phyloP scores from a whole-genome alignment of 208 protist species.

The Acanthamoeba sp. region DNA sequence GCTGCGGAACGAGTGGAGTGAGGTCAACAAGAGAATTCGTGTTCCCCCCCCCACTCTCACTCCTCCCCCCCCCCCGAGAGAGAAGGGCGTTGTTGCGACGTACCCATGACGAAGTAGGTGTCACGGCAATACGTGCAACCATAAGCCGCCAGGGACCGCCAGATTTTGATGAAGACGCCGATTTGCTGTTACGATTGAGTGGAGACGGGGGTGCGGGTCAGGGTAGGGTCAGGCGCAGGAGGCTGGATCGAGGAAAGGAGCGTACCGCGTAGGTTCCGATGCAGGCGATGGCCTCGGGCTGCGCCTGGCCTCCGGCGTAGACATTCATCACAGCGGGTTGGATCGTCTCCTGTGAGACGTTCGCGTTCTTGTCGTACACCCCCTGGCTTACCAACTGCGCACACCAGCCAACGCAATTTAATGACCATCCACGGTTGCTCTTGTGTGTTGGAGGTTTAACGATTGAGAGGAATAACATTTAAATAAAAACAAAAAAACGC shows the following conservation, averaged over 20 bases:
- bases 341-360: neutral
- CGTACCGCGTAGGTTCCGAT: conserved; percentile 46
- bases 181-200: no score
- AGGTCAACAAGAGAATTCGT: no score
- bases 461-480: no score
- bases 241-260: no score
- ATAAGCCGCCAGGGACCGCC: neutral
- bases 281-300: conserved; percentile 43
- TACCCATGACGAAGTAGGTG: conserved; percentile 61
- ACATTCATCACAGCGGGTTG: neutral
- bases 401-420: neutral
- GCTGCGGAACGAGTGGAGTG: neutral
- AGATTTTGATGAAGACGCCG: neutral
- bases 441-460: no score
- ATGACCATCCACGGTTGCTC: no score
- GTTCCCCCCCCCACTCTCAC: no score
- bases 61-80: no score
- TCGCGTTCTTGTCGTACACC: neutral
- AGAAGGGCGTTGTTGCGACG: neutral
- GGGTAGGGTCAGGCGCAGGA: no score
- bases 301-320: neutral
- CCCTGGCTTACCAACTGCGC: conserved; percentile 12
- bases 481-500: neutral
- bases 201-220: no score
- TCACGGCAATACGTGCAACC: neutral